These are phyloP conservation scores for Auricularia sp. DNA, from an alignment of 768 basidiomycete species.

Conservation along the genomic window DNA sequence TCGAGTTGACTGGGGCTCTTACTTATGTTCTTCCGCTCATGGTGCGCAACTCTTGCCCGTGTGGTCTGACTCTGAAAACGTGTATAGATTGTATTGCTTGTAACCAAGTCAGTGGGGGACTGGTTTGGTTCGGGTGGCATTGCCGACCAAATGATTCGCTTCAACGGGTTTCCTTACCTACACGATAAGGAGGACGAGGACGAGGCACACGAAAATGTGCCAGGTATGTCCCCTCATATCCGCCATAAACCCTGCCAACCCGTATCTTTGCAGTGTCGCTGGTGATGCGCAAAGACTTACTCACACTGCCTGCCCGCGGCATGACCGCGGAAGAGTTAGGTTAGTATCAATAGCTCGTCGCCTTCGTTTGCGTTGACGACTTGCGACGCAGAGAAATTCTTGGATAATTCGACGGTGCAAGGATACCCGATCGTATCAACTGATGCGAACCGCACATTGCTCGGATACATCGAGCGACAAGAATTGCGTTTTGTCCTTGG, in stretches of 20 bases:
- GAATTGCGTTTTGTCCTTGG: slow-evolving; percentile 83
- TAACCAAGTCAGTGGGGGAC: slow-evolving; percentile 95
- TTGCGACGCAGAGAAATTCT: slow-evolving; percentile 45
- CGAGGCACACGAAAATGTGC: slow-evolving; percentile 75
- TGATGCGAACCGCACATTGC: slow-evolving; percentile 46
- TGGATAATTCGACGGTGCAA: slow-evolving; percentile 67
- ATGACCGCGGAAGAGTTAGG: slow-evolving; percentile 73
- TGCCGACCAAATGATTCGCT: slow-evolving; percentile 92
- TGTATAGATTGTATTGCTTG: slow-evolving; percentile 80
- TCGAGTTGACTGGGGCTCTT: slow-evolving; percentile 92
- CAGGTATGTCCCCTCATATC: slow-evolving; percentile 43
- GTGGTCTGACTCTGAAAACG: not conserved
- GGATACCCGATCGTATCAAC: slow-evolving; percentile 84
- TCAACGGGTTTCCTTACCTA: slow-evolving; percentile 94
- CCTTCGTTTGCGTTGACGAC: too few species aligned
- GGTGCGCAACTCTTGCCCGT: slow-evolving; percentile 37
- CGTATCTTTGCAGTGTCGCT: slow-evolving; percentile 50
- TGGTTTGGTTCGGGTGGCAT: slow-evolving; percentile 89
- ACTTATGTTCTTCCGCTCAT: slow-evolving; percentile 97
- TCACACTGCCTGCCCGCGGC: slow-evolving; percentile 62
- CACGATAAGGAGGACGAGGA: slow-evolving; percentile 65
- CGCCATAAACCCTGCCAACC: not conserved
- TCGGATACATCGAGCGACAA: slow-evolving; percentile 81
- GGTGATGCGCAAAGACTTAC: slow-evolving; percentile 79
- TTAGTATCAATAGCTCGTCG: slow-evolving; percentile 26